These are phyloP conservation scores for Nitzschia sp. DNA, from an alignment of 108 stramenopile genomes.

Conservation along the genomic window DNA sequence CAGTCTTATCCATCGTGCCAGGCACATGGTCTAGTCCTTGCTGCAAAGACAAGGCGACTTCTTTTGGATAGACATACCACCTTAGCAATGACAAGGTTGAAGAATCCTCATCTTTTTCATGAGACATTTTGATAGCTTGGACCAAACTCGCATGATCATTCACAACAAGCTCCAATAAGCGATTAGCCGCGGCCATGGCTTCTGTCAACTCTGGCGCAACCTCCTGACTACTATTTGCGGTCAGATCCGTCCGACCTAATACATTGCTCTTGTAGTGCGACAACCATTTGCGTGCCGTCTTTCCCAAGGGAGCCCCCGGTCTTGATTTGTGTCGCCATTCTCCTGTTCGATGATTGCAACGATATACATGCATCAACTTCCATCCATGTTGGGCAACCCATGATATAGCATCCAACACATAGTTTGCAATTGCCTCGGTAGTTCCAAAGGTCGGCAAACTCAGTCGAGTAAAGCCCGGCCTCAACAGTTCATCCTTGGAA, in stretches of 20 bases:
- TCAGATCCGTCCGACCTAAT: too few species aligned
- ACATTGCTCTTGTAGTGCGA: conserved; percentile 56
- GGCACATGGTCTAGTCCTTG: conserved; percentile 60
- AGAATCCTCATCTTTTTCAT: conserved; percentile 49
- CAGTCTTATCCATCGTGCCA: conserved; percentile 46
- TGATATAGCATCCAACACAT: conserved; percentile 85
- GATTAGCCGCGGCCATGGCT: conserved; percentile 67
- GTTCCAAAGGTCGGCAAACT: conserved; percentile 83
- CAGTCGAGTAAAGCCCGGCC: conserved; percentile 94
- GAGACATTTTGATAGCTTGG: conserved; percentile 78
- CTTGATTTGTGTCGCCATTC: conserved; percentile 86
- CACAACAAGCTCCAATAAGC: conserved; percentile 51
- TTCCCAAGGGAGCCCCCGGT: conserved; percentile 78
- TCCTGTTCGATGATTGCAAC: conserved; percentile 84
- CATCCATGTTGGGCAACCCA: conserved; percentile 92
- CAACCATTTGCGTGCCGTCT: conserved; percentile 71
- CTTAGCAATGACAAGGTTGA: conserved; percentile 33
- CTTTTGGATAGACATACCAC: conserved; percentile 83
- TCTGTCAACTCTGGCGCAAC: conserved; percentile 28
- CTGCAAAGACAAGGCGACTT: conserved; percentile 48
- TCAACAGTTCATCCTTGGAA: conserved; percentile 81
- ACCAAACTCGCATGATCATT: conserved; percentile 64
- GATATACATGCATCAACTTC: conserved; percentile 91
- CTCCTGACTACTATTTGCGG: background rate
- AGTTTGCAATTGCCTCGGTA: conserved; percentile 77